phyloP scores from a whole-genome alignment of 2,329 filamentous ascomycete genomes.

The Alternaria hordeiaustralica region DNA sequence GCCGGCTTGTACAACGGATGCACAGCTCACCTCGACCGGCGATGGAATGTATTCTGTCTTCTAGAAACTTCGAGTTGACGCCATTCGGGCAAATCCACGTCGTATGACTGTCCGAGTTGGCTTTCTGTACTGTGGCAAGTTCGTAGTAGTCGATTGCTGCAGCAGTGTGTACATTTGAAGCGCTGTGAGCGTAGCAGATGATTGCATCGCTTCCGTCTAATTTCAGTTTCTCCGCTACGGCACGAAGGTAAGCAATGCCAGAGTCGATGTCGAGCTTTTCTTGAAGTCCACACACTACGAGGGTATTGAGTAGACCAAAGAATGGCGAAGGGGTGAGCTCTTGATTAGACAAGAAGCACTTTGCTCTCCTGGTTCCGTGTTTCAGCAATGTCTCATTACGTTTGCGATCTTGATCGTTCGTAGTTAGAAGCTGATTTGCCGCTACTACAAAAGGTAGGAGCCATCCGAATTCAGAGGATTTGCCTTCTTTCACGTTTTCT shows the following conservation, averaged over 20 bases:
- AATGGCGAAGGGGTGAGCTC: neutral
- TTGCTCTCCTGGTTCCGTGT: neutral
- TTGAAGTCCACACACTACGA: neutral
- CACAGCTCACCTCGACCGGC: neutral
- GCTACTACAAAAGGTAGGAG: neutral
- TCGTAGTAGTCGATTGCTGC: neutral
- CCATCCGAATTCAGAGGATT: neutral
- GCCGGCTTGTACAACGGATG: neutral
- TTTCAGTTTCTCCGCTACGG: neutral
- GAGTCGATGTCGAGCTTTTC: neutral
- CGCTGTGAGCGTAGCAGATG: neutral
- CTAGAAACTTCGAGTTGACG: neutral
- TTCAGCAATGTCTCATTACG: conserved; percentile 1
- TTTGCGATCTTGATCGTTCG: neutral
- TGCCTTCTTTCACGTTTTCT: neutral
- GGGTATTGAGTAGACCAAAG: neutral
- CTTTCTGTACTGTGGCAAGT: neutral
- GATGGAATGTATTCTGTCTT: neutral
- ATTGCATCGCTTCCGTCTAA: neutral
- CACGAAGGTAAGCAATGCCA: neutral
- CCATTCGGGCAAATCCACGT: neutral
- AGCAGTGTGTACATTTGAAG: neutral
- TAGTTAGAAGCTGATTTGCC: neutral
- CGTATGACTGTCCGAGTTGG: neutral
- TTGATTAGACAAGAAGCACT: neutral